Evolutionary conservation across 306 rosid species (phyloP).

Genomic region (Inga laurina): DNA sequence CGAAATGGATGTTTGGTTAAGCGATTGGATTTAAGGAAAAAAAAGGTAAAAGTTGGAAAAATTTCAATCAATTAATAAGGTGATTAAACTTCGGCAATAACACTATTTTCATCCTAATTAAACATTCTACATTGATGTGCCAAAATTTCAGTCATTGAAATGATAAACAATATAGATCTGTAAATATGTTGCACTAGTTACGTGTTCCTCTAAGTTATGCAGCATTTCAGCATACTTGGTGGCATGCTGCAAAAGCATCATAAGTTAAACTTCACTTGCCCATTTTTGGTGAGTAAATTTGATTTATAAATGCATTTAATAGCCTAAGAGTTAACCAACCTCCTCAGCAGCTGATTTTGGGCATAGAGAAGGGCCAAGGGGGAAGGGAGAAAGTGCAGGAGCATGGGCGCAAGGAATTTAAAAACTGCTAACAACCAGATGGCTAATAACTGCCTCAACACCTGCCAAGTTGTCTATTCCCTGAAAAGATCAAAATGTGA

Average conservation of each 20-base stretch:
- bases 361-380: conserved; percentile 56
- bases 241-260: not conserved
- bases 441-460: conserved; percentile 93
- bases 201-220: not conserved
- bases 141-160: not conserved
- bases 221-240: not conserved
- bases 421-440: conserved; percentile 83
- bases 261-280: not conserved
- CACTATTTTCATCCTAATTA: not conserved
- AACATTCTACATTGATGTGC: not conserved
- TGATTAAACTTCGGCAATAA: not conserved
- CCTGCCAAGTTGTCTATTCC: conserved; percentile 88
- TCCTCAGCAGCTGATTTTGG: conserved; percentile 93
- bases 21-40: too few species aligned
- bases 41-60: too few species aligned
- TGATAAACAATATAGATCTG: too few species aligned
- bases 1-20: too few species aligned
- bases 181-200: not conserved
- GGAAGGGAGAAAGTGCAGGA: conserved; percentile 74
- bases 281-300: not conserved
- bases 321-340: conserved; percentile 45
- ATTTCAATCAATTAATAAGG: not conserved
- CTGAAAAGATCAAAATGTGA: conserved; percentile 40
- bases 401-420: conserved; percentile 90
- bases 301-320: not conserved